Conservation (phyloP, 371 early-diverging fungal genomes). For the Apophysomyces trapeziformis region DNA sequence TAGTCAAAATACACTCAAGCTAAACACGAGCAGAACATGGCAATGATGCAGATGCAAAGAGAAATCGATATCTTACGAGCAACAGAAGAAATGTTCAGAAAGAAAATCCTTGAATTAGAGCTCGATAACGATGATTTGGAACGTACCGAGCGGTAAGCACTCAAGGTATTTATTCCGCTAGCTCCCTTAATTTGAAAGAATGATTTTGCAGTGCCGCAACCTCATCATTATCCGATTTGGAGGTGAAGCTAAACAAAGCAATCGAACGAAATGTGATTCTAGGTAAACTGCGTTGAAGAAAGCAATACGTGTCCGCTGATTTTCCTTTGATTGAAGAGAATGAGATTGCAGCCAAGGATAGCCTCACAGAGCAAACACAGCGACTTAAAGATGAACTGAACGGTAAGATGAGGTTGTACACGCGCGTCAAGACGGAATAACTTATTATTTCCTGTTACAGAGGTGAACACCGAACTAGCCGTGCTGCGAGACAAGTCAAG, state of each 20-base stretch:
- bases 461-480: conserved; percentile 61
- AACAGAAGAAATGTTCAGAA: conserved; percentile 73
- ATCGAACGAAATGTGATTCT: conserved; percentile 72
- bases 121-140: conserved; percentile 83
- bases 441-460: conserved; percentile 27
- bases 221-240: conserved; percentile 73
- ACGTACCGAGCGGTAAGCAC: conserved; percentile 58
- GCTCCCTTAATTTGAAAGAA: neutral
- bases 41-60: conserved; percentile 70
- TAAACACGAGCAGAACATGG: conserved; percentile 65
- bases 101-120: conserved; percentile 76
- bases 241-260: conserved; percentile 70
- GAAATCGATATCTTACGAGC: conserved; percentile 76
- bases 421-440: no score
- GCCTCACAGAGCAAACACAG: conserved; percentile 74
- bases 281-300: conserved; percentile 20
- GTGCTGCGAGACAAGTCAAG: conserved; percentile 55
- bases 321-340: conserved; percentile 32
- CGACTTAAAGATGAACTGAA: conserved; percentile 80
- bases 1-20: conserved; percentile 51
- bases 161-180: neutral
- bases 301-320: neutral
- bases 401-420: conserved; percentile 35
- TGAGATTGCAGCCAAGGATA: conserved; percentile 71
- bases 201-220: conserved; percentile 58